Evolutionary conservation across 202 grass and related monocot genomes (phyloP).

Genomic region (Zoysia matrella): DNA sequence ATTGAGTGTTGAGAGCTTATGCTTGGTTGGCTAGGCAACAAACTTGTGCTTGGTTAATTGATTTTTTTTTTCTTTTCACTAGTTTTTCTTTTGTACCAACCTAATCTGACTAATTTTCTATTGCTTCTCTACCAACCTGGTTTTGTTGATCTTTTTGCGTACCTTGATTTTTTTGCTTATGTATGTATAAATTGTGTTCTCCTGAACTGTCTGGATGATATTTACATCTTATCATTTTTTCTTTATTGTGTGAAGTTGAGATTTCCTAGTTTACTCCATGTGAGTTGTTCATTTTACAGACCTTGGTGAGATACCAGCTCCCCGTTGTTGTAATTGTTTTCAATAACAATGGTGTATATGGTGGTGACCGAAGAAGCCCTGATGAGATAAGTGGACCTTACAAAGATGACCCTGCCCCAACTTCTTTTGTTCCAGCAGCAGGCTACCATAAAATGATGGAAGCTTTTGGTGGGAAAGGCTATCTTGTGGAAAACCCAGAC

Average conservation of each 20-base stretch:
- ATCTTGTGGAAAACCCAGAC: constrained; percentile 62
- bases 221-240: constrained; percentile 1
- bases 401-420: constrained; percentile 95
- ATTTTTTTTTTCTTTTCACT: background rate
- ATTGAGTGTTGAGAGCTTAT: background rate
- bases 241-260: background rate
- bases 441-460: constrained; percentile 66
- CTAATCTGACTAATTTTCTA: no score
- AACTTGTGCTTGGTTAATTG: background rate
- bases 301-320: constrained; percentile 83
- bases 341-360: constrained; percentile 93
- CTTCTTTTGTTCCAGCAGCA: constrained; percentile 82
- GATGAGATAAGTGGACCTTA: constrained; percentile 80
- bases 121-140: background rate
- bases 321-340: constrained; percentile 87
- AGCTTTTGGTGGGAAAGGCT: constrained; percentile 60
- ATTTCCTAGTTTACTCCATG: background rate
- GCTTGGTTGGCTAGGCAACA: background rate
- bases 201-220: background rate
- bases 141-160: background rate
- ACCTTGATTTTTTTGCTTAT: background rate
- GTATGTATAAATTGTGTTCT: background rate
- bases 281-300: constrained; percentile 51
- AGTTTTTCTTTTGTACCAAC: no score
- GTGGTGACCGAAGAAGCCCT: constrained; percentile 79